These are phyloP conservation scores for Lactarius psammicola DNA, from an alignment of 768 basidiomycete species.

Conservation along the genomic window DNA sequence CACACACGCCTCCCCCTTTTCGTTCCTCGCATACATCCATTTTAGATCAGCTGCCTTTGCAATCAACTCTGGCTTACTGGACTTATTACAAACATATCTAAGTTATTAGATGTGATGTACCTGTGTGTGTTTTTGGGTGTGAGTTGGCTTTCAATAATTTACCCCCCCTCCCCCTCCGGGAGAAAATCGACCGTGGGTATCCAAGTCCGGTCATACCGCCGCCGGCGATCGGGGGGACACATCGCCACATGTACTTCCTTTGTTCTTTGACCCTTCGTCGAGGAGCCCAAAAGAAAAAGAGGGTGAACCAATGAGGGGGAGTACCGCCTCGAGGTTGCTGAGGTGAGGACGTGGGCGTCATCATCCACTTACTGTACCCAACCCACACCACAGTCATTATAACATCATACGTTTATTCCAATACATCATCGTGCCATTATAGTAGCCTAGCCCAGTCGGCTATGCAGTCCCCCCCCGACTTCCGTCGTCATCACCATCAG, in stretches of 20 bases:
- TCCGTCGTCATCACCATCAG: neutral
- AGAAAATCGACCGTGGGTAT: slow-evolving; percentile 7
- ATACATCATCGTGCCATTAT: neutral
- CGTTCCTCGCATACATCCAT: neutral
- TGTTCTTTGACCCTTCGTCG: neutral
- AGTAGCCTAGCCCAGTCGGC: neutral
- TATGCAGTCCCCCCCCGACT: neutral
- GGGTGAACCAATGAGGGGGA: neutral
- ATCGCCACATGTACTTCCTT: slow-evolving; percentile 1
- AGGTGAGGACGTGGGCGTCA: no score
- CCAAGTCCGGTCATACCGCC: slow-evolving; percentile 10
- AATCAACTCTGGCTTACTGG: neutral
- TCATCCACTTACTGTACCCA: no score
- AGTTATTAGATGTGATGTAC: neutral
- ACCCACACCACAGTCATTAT: neutral
- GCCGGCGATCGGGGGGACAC: slow-evolving; percentile 13
- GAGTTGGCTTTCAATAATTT: neutral
- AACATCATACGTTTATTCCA: neutral
- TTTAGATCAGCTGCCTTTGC: neutral
- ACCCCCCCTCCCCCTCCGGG: neutral
- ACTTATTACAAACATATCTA: neutral
- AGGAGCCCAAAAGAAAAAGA: neutral
- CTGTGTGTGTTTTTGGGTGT: neutral
- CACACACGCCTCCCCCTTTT: neutral
- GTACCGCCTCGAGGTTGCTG: neutral